Evolutionary conservation across 1,139 yeast species (phyloP).

Genomic region (Taiozyma sp.): DNA sequence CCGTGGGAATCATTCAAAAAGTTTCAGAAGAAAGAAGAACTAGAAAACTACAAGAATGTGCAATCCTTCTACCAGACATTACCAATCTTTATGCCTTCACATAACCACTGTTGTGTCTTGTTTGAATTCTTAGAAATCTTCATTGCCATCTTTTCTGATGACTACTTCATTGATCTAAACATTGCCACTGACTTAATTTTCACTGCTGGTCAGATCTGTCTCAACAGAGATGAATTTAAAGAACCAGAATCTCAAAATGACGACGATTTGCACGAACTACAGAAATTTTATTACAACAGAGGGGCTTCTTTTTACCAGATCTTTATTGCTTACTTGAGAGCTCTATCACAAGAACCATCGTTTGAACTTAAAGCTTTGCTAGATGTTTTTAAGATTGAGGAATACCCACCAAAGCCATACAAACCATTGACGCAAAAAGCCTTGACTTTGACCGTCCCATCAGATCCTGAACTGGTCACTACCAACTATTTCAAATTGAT

Average conservation of each 20-base stretch:
- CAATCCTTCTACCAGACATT: conserved; percentile 28
- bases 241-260: conserved; percentile 6
- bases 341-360: conserved; percentile 26
- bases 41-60: conserved; percentile 18
- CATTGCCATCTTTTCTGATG: conserved; percentile 25
- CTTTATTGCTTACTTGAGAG: conserved; percentile 27
- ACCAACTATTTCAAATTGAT: conserved; percentile 26
- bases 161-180: conserved; percentile 26
- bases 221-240: conserved; percentile 19
- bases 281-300: conserved; percentile 22
- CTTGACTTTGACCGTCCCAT: conserved; percentile 28
- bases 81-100: conserved; percentile 27
- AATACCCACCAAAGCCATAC: conserved; percentile 28
- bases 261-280: conserved; percentile 21
- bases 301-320: conserved; percentile 27
- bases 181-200: conserved; percentile 27
- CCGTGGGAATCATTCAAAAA: conserved; percentile 29
- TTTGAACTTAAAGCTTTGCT: conserved; percentile 25
- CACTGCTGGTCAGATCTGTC: conserved; percentile 30
- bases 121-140: conserved; percentile 30
- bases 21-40: conserved; percentile 23
- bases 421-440: conserved; percentile 28
- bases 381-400: conserved; percentile 26
- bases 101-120: conserved; percentile 27
- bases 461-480: conserved; percentile 13